Percentiles rank a stretch among this genome's conserved stretches.
These are phyloP conservation scores for Raphidocelis subcapitata DNA, from an alignment of 139 green algal genomes.

Conservation along the genomic window DNA sequence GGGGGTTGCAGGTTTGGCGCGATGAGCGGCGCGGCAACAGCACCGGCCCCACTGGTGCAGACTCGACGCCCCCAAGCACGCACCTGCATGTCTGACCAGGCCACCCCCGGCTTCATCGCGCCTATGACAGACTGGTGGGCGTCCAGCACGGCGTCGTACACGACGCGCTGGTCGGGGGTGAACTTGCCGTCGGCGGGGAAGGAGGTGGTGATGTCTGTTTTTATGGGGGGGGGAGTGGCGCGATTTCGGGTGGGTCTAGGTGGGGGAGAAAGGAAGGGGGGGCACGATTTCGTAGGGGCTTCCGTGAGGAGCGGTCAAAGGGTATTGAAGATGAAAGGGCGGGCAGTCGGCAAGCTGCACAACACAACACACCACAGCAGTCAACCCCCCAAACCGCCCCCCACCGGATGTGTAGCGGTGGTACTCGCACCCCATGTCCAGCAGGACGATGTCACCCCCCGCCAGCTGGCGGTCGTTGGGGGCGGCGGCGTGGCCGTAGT, in stretches of 20 bases:
- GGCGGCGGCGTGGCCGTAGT: constrained; percentile 87
- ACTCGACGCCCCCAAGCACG: neutral
- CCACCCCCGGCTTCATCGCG: constrained; percentile 76
- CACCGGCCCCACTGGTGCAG: constrained; percentile 7
- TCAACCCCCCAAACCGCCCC: too few relatives aligned
- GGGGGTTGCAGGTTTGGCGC: too few relatives aligned
- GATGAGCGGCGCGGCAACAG: too few relatives aligned
- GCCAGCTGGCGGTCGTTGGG: constrained; percentile 75
- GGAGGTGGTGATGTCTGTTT: constrained; percentile 81
- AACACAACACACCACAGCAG: too few relatives aligned
- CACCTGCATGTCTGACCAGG: constrained; percentile 54
- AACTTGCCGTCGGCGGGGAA: constrained; percentile 82
- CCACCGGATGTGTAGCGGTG: neutral
- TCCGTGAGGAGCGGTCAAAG: too few relatives aligned
- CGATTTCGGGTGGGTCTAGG: too few relatives aligned
- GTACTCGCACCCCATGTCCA: constrained; percentile 80
- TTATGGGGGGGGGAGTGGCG: constrained; percentile 1
- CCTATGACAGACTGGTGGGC: constrained; percentile 60
- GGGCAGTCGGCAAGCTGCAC: too few relatives aligned
- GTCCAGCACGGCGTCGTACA: constrained; percentile 83
- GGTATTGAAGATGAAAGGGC: too few relatives aligned
- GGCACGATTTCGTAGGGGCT: too few relatives aligned
- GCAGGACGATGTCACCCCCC: constrained; percentile 72
- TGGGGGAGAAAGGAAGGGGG: too few relatives aligned
- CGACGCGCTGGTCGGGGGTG: constrained; percentile 55